phyloP scores from a whole-genome alignment of 257 asterid genomes.

The Paraleonurus japonicus region DNA sequence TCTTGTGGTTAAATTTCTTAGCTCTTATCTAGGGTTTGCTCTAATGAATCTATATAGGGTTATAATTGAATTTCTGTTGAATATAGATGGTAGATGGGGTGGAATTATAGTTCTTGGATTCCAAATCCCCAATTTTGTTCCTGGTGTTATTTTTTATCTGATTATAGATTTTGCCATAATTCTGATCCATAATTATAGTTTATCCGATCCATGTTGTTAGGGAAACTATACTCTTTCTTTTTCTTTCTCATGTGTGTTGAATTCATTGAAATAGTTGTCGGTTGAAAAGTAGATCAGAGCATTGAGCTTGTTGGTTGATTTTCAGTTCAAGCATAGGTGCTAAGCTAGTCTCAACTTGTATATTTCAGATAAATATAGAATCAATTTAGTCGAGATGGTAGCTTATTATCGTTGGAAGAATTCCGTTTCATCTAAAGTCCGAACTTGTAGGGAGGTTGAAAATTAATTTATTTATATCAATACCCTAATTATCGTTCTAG shows the following conservation, averaged over 20 bases:
- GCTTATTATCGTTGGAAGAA: background rate
- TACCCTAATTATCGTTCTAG: background rate
- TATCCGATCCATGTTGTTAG: constrained; percentile 21
- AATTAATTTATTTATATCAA: too few species aligned
- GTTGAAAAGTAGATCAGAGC: constrained; percentile 9
- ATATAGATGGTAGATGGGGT: background rate
- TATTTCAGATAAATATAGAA: background rate
- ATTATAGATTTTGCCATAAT: background rate
- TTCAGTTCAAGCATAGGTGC: background rate
- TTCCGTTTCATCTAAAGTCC: too few species aligned
- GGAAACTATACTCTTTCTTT: background rate
- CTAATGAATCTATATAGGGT: background rate
- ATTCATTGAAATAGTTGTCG: constrained; percentile 3
- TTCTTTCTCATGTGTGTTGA: background rate
- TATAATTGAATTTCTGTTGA: background rate
- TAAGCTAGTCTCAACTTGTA: background rate
- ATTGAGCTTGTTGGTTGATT: constrained; percentile 13
- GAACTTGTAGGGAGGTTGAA: too few species aligned
- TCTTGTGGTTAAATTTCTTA: background rate
- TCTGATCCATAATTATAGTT: constrained; percentile 8
- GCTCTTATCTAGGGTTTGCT: constrained; percentile 8
- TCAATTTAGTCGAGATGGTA: background rate
- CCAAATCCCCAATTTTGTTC: background rate
- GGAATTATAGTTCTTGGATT: background rate
- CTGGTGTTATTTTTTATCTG: background rate